These are phyloP conservation scores for Beauveria scarabaeidicola DNA, from an alignment of 2,329 filamentous ascomycete species.

Conservation along the genomic window DNA sequence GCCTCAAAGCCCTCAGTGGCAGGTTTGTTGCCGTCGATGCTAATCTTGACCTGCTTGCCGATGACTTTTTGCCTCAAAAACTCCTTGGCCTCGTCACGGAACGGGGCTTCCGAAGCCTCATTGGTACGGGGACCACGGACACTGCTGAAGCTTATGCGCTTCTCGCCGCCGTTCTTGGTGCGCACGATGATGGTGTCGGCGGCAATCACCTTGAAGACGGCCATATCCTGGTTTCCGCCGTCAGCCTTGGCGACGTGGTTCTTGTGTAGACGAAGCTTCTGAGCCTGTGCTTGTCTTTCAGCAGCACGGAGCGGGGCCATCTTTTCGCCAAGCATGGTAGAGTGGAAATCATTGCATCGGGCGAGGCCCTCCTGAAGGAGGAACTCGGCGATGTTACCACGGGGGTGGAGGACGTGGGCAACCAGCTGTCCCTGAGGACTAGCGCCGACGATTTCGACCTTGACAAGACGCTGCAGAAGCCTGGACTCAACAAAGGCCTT, in stretches of 20 bases:
- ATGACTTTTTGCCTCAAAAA: constrained; percentile 90
- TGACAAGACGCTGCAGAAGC: constrained; percentile 76
- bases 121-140: constrained; percentile 84
- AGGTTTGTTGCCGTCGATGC: constrained; percentile 82
- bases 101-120: constrained; percentile 80
- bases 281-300: constrained; percentile 74
- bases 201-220: constrained; percentile 75
- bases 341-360: constrained; percentile 91
- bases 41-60: constrained; percentile 87
- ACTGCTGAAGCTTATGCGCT: constrained; percentile 86
- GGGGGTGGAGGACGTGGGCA: constrained; percentile 76
- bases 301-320: constrained; percentile 82
- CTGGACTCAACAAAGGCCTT: constrained; percentile 79
- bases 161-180: constrained; percentile 77
- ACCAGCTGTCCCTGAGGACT: constrained; percentile 91
- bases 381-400: constrained; percentile 88
- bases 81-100: constrained; percentile 90
- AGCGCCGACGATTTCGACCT: constrained; percentile 73
- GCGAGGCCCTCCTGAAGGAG: constrained; percentile 83
- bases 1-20: constrained; percentile 87
- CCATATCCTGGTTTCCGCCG: constrained; percentile 64
- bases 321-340: constrained; percentile 77
- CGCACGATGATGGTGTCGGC: constrained; percentile 84
- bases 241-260: constrained; percentile 65
- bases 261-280: constrained; percentile 72